These are phyloP conservation scores for Trichoderma sp. DNA, from an alignment of 2,329 filamentous ascomycete species.

Conservation along the genomic window DNA sequence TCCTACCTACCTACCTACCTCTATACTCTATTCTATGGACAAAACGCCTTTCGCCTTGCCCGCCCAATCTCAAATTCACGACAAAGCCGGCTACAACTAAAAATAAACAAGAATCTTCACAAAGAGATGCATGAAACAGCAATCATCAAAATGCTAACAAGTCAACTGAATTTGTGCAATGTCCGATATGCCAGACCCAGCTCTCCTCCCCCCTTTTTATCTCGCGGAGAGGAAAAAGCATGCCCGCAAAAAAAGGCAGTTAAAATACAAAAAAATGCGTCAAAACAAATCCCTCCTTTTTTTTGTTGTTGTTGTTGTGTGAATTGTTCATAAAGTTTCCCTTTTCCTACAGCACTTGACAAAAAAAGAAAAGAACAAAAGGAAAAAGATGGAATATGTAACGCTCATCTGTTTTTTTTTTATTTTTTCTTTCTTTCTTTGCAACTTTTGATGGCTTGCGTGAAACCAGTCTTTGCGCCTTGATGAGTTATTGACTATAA, in stretches of 20 bases:
- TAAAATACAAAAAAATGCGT: slow-evolving; percentile 4
- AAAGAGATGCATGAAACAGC: not conserved
- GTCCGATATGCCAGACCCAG: slow-evolving; percentile 6
- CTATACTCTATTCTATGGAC: not conserved
- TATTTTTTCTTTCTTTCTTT: not conserved
- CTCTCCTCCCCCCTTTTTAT: not conserved
- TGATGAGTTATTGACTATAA: slow-evolving; percentile 12
- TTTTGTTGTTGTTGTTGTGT: not conserved
- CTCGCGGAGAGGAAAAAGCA: not conserved
- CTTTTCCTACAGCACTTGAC: not conserved
- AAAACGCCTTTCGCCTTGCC: not conserved
- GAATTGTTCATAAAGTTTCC: not conserved
- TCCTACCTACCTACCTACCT: not conserved
- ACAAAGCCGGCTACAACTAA: not conserved
- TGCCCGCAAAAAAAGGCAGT: not conserved
- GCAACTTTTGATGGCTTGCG: not conserved
- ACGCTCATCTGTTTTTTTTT: not conserved
- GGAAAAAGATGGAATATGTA: not conserved
- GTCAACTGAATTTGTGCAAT: slow-evolving; percentile 17
- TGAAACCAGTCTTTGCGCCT: not conserved
- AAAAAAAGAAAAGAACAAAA: not conserved
- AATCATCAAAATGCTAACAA: slow-evolving; percentile 4
- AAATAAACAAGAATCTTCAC: not conserved
- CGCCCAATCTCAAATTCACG: not conserved
- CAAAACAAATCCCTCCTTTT: not conserved